These are phyloP conservation scores for Volvariella surrecta DNA, from an alignment of 1,284 basidiomycete species.

Conservation along the genomic window DNA sequence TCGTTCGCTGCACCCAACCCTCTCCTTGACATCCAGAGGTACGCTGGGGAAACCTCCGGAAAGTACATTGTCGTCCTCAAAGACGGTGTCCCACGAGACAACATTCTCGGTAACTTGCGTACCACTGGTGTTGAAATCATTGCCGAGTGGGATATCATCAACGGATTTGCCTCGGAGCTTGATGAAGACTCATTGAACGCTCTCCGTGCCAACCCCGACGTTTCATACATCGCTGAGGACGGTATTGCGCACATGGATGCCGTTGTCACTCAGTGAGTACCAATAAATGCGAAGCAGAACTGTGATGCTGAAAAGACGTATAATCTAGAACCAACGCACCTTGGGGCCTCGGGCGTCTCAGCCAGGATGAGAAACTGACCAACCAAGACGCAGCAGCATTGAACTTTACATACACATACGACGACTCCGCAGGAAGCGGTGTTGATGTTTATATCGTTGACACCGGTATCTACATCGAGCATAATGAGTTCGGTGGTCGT, in stretches of 20 bases:
- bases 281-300: background rate
- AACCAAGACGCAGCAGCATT: slow-evolving; percentile 2
- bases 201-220: slow-evolving; percentile 29
- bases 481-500: slow-evolving; percentile 53
- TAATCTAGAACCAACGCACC: slow-evolving; percentile 17
- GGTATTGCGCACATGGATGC: slow-evolving; percentile 44
- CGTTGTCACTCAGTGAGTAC: slow-evolving; percentile 15
- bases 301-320: background rate
- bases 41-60: slow-evolving; percentile 17
- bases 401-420: slow-evolving; percentile 22
- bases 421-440: slow-evolving; percentile 20
- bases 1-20: slow-evolving; percentile 12
- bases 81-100: slow-evolving; percentile 28
- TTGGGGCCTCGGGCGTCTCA: slow-evolving; percentile 27
- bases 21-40: slow-evolving; percentile 15
- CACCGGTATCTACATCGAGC: slow-evolving; percentile 11
- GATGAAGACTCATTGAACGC: slow-evolving; percentile 1
- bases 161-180: background rate
- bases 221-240: slow-evolving; percentile 64
- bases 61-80: slow-evolving; percentile 58
- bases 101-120: no score
- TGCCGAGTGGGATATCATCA: slow-evolving; percentile 3
- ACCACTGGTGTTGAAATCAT: background rate
- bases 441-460: slow-evolving; percentile 28
- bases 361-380: slow-evolving; percentile 8